Percentiles rank a stretch among this genome's conserved stretches.
phyloP scores from a whole-genome alignment of 176 grass and related monocot genomes.

The Themeda triandra region DNA sequence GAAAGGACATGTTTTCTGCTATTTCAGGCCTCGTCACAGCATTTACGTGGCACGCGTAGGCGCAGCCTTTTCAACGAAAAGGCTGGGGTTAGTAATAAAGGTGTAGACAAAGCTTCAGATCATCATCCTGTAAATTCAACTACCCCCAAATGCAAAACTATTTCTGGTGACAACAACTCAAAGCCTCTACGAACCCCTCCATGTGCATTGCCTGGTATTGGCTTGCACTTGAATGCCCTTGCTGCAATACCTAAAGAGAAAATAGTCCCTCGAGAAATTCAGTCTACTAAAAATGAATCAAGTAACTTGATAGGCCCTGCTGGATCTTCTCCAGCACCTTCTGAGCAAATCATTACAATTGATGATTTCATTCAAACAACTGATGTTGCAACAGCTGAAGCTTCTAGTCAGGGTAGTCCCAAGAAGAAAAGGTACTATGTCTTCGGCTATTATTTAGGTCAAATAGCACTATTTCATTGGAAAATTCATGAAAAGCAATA shows the following conservation, averaged over 20 bases:
- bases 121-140: constrained; percentile 33
- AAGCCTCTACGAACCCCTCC: constrained; percentile 59
- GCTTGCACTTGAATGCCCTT: constrained; percentile 96
- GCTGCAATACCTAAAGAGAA: constrained; percentile 66
- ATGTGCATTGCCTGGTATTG: constrained; percentile 83
- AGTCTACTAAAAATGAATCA: constrained; percentile 39
- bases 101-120: constrained; percentile 27
- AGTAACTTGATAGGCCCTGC: constrained; percentile 26
- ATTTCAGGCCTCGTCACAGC: constrained; percentile 58
- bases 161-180: constrained; percentile 35
- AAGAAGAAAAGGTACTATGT: constrained; percentile 87
- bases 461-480: constrained; percentile 28
- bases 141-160: constrained; percentile 60
- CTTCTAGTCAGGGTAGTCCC: constrained; percentile 54
- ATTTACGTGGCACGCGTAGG: constrained; percentile 70
- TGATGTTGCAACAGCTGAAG: constrained; percentile 18
- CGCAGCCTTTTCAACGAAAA: constrained; percentile 93
- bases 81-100: constrained; percentile 32
- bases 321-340: constrained; percentile 38
- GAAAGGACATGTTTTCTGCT: constrained; percentile 27
- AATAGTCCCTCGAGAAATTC: constrained; percentile 25
- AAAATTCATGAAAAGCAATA: constrained; percentile 31
- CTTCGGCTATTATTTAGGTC: constrained; percentile 16
- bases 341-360: constrained; percentile 32
- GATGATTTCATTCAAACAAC: constrained; percentile 31